Percentiles rank a stretch among this genome's conserved stretches.
Evolutionary conservation across 805 yeast species (phyloP).

Genomic region (Ogataea dorogensis): DNA sequence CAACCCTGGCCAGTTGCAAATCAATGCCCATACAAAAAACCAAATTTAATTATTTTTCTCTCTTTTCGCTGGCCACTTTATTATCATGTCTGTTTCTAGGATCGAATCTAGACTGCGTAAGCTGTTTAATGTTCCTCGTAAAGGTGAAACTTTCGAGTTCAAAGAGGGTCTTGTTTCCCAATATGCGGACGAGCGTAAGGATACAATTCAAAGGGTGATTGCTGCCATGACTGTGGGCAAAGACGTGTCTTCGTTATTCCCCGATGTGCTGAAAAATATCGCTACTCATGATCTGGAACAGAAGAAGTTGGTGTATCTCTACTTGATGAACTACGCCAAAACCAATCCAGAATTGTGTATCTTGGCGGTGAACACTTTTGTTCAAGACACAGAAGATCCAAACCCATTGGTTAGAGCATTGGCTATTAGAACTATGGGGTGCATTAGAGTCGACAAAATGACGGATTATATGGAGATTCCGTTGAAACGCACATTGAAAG

Average conservation of each 20-base stretch:
- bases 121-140: conserved; percentile 56
- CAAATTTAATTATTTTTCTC: conserved; percentile 1
- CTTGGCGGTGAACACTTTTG: conserved; percentile 95
- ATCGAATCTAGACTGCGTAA: conserved; percentile 52
- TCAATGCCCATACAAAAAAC: conserved; percentile 47
- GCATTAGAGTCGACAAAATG: conserved; percentile 92
- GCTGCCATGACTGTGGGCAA: conserved; percentile 98
- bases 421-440: conserved; percentile 98
- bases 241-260: conserved; percentile 91
- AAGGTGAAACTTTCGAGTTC: conserved; percentile 85
- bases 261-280: conserved; percentile 92
- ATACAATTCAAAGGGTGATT: conserved; percentile 93
- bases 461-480: conserved; percentile 94
- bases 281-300: conserved; percentile 97
- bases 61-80: conserved; percentile 8
- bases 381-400: conserved; percentile 91
- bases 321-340: conserved; percentile 96
- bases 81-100: conserved; percentile 25
- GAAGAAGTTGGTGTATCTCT: conserved; percentile 90
- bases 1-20: conserved; percentile 55
- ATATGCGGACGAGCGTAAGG: conserved; percentile 91
- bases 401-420: conserved; percentile 94
- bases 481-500: conserved; percentile 74
- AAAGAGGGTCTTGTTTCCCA: conserved; percentile 90
- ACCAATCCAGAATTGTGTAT: conserved; percentile 94